phyloP scores from a whole-genome alignment of 495 filamentous ascomycete genomes.

The Penicillium crystallinum region DNA sequence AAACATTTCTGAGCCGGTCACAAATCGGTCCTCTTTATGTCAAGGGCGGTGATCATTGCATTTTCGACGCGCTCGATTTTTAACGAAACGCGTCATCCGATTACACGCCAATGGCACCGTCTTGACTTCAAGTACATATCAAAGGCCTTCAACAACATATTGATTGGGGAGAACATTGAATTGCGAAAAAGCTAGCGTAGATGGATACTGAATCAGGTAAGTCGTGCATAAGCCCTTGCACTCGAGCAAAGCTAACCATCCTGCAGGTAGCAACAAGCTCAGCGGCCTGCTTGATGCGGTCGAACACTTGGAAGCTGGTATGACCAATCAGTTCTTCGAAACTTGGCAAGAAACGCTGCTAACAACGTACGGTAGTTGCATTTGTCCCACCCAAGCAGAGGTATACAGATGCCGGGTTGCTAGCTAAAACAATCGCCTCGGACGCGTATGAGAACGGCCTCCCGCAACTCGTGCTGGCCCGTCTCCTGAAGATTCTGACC shows the following conservation, averaged over 20 bases:
- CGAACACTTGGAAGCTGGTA: conserved; percentile 43
- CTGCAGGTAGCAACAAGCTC: conserved; percentile 13
- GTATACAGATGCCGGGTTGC: conserved; percentile 36
- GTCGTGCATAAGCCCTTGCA: neutral
- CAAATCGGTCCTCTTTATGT: neutral
- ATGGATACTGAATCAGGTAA: conserved; percentile 1
- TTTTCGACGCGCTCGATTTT: neutral
- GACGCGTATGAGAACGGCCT: conserved; percentile 65
- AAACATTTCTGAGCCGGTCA: neutral
- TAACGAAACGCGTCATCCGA: neutral
- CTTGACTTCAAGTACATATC: neutral
- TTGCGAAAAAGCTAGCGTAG: neutral
- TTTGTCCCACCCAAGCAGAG: conserved; percentile 39
- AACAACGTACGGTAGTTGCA: conserved; percentile 29
- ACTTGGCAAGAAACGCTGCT: neutral
- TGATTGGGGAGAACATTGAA: neutral
- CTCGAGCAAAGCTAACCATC: neutral
- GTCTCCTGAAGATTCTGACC: conserved; percentile 63
- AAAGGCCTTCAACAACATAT: neutral
- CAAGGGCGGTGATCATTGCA: neutral
- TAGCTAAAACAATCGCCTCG: conserved; percentile 39
- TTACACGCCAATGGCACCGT: neutral
- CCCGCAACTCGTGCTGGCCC: conserved; percentile 50
- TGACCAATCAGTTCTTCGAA: neutral
- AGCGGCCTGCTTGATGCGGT: conserved; percentile 33